phyloP scores from a whole-genome alignment of 805 yeast genomes.

The Isabelozyma heimii region DNA sequence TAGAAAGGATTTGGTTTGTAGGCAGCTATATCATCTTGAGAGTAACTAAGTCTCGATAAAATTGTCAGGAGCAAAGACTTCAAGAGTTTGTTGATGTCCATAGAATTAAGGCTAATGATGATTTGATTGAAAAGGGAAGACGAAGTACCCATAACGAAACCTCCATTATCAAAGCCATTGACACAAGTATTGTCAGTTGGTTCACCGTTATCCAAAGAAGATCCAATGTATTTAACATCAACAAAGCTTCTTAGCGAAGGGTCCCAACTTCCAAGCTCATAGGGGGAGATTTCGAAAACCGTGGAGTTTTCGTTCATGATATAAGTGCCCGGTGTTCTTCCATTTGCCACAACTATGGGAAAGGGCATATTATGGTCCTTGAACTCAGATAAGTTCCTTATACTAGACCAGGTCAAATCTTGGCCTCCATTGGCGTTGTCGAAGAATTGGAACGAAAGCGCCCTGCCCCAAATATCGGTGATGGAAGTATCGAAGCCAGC shows the following conservation, averaged over 20 bases:
- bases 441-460: conserved; percentile 32
- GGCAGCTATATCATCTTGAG: conserved; percentile 35
- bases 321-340: conserved; percentile 59
- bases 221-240: conserved; percentile 28
- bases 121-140: conserved; percentile 37
- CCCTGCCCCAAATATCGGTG: conserved; percentile 42
- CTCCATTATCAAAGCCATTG: conserved; percentile 35
- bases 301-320: conserved; percentile 68
- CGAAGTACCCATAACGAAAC: conserved; percentile 40
- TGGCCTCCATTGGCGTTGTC: conserved; percentile 21
- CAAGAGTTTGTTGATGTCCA: conserved; percentile 18
- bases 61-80: conserved; percentile 21
- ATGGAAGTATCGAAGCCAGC: conserved; percentile 33
- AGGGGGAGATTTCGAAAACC: conserved; percentile 38
- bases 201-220: conserved; percentile 20
- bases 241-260: conserved; percentile 30
- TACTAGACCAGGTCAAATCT: conserved; percentile 28
- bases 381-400: conserved; percentile 20
- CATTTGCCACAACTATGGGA: conserved; percentile 46
- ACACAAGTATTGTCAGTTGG: conserved; percentile 16
- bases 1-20: conserved; percentile 42
- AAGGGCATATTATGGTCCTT: conserved; percentile 33
- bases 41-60: conserved; percentile 19
- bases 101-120: conserved; percentile 19
- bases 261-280: conserved; percentile 44